These are phyloP conservation scores for Tetrahymena elliotti DNA, from an alignment of 73 alveolate genomes.

Conservation along the genomic window DNA sequence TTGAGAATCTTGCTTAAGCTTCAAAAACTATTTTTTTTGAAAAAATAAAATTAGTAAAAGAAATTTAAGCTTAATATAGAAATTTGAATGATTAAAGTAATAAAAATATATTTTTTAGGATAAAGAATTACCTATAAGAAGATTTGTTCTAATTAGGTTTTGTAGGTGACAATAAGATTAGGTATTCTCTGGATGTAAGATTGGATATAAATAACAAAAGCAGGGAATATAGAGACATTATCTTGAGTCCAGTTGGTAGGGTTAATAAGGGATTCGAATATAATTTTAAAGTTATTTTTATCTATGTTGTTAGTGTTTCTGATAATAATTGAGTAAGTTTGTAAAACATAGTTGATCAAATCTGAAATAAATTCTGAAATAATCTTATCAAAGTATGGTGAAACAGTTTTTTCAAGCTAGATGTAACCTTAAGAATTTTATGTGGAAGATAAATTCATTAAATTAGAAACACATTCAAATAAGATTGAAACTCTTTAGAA, in stretches of 20 bases:
- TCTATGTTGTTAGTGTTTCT: slow-evolving; percentile 4
- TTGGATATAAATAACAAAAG: slow-evolving; percentile 5
- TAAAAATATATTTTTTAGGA: background rate
- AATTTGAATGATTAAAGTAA: background rate
- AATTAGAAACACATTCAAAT: slow-evolving; percentile 20
- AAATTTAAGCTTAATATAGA: background rate
- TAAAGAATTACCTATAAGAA: background rate
- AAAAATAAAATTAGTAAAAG: background rate
- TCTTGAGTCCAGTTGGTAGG: slow-evolving; percentile 18
- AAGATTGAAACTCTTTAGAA: slow-evolving; percentile 11
- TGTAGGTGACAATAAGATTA: background rate
- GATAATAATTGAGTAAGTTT: slow-evolving; percentile 17
- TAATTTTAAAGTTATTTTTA: background rate
- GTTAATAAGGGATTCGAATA: background rate
- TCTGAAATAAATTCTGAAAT: slow-evolving; percentile 15
- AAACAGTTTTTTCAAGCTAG: slow-evolving; percentile 5
- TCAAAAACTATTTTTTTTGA: background rate
- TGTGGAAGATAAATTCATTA: slow-evolving; percentile 4
- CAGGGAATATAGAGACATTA: slow-evolving; percentile 23
- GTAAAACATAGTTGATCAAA: slow-evolving; percentile 7
- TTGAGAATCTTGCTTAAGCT: background rate
- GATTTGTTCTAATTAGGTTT: background rate
- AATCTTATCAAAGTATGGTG: slow-evolving; percentile 9
- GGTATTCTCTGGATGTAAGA: slow-evolving; percentile 4
- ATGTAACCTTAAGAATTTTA: background rate